These are phyloP conservation scores for Graphilbum ipis-grandicollis DNA, from an alignment of 2,329 filamentous ascomycete species.

Conservation along the genomic window DNA sequence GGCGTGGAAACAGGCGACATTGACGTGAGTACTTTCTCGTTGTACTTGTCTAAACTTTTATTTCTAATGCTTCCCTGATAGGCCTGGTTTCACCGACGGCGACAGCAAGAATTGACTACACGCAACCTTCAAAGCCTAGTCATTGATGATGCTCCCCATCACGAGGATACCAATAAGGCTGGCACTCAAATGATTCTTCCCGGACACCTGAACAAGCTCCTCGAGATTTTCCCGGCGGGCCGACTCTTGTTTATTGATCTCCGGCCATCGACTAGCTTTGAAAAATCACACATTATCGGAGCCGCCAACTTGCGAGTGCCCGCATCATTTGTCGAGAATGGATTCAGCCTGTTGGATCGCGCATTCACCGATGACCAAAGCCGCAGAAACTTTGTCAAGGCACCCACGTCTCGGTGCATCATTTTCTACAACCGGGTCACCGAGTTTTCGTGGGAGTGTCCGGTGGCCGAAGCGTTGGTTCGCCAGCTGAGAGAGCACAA, in stretches of 20 bases:
- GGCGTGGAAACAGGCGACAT: constrained; percentile 33
- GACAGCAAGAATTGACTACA: constrained; percentile 28
- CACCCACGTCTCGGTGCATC: constrained; percentile 27
- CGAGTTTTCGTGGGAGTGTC: constrained; percentile 33
- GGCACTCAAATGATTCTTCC: constrained; percentile 30
- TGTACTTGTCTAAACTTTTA: background rate
- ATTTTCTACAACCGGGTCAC: constrained; percentile 34
- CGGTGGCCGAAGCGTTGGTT: constrained; percentile 25
- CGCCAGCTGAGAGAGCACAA: constrained; percentile 23
- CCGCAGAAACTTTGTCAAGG: constrained; percentile 26
- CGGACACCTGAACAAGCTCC: constrained; percentile 29
- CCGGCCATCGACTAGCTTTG: constrained; percentile 26
- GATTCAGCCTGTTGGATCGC: constrained; percentile 32
- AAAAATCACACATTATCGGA: constrained; percentile 31
- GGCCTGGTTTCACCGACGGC: constrained; percentile 35
- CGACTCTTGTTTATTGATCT: constrained; percentile 32
- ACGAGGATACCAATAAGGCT: constrained; percentile 8
- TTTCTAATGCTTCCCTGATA: background rate
- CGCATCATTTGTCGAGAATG: constrained; percentile 26
- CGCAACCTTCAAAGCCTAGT: constrained; percentile 26
- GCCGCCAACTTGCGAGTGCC: constrained; percentile 35
- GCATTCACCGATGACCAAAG: constrained; percentile 31
- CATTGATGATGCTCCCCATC: constrained; percentile 18
- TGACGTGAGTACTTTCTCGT: constrained; percentile 12
- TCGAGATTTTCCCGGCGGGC: constrained; percentile 29